Evolutionary conservation across 768 basidiomycete genomes (phyloP).

Genomic region (Suillus subaureus): DNA sequence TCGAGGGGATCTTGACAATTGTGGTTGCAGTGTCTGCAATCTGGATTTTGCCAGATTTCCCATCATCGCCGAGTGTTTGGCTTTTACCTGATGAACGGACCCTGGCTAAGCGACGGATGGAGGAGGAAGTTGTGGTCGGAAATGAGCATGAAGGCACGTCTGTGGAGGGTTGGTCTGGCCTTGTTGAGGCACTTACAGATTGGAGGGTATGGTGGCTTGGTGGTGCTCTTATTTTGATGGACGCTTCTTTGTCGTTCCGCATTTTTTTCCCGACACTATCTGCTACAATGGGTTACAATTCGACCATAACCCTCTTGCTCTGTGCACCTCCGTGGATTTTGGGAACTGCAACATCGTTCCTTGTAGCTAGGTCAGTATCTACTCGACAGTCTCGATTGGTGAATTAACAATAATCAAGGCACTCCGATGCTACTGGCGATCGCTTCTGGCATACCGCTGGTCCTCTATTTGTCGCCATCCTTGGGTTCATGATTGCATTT

Average conservation of each 20-base stretch:
- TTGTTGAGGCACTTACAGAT: slow-evolving; percentile 62
- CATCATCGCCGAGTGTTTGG: slow-evolving; percentile 57
- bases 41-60: slow-evolving; percentile 76
- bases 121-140: slow-evolving; percentile 58
- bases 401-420: slow-evolving; percentile 38
- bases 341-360: slow-evolving; percentile 57
- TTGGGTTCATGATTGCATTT: slow-evolving; percentile 68
- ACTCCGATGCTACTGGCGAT: slow-evolving; percentile 72
- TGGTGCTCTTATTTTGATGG: slow-evolving; percentile 57
- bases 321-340: slow-evolving; percentile 78
- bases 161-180: slow-evolving; percentile 40
- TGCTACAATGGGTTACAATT: slow-evolving; percentile 65
- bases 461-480: slow-evolving; percentile 58
- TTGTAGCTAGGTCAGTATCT: slow-evolving; percentile 46
- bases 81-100: slow-evolving; percentile 54
- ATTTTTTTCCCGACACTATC: slow-evolving; percentile 79
- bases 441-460: slow-evolving; percentile 69
- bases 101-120: slow-evolving; percentile 60
- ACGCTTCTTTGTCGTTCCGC: slow-evolving; percentile 67
- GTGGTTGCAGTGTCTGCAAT: slow-evolving; percentile 50
- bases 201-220: slow-evolving; percentile 85
- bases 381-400: neutral
- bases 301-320: slow-evolving; percentile 65
- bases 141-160: slow-evolving; percentile 47
- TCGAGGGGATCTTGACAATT: slow-evolving; percentile 62